Conservation (phyloP, 139 green algal genomes). For the Chlamydomonas schloesseri region DNA sequence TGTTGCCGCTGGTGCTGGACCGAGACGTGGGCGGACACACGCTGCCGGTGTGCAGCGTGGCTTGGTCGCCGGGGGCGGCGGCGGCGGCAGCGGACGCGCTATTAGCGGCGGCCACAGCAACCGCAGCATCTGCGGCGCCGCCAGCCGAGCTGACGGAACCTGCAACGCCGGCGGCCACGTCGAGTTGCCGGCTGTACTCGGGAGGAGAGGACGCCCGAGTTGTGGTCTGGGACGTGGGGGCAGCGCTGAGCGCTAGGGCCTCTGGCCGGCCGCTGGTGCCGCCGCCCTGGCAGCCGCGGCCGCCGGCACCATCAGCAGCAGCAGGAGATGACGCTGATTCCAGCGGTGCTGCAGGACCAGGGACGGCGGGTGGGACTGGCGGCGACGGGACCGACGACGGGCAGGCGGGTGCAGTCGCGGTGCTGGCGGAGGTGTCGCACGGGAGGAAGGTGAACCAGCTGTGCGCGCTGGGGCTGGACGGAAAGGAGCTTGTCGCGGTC, state of each 20-base stretch:
- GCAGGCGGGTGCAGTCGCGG: neutral
- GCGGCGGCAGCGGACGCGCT: neutral
- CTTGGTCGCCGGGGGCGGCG: neutral
- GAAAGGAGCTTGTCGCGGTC: slow-evolving; percentile 7
- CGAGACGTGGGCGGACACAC: slow-evolving; percentile 10
- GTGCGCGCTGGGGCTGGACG: neutral
- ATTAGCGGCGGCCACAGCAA: neutral
- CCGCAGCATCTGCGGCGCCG: too few relatives aligned
- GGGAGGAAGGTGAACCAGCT: slow-evolving; percentile 41
- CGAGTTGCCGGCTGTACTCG: slow-evolving; percentile 14
- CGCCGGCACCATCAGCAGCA: neutral
- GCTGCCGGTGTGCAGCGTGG: slow-evolving; percentile 8
- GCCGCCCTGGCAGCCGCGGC: neutral
- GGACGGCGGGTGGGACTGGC: neutral
- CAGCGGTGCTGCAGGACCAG: neutral
- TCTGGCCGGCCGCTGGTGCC: neutral
- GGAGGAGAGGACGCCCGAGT: slow-evolving; percentile 33
- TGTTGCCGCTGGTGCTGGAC: slow-evolving; percentile 23
- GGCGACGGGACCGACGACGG: neutral
- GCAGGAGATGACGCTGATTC: neutral
- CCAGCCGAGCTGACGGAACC: neutral
- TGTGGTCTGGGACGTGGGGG: slow-evolving; percentile 26
- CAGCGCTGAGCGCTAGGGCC: neutral
- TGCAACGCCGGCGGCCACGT: neutral
- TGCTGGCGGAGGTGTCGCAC: slow-evolving; percentile 36